Base-by-base conservation (phyloP, 2,329 filamentous ascomycete species). In the Fusarium tupiense region DNA sequence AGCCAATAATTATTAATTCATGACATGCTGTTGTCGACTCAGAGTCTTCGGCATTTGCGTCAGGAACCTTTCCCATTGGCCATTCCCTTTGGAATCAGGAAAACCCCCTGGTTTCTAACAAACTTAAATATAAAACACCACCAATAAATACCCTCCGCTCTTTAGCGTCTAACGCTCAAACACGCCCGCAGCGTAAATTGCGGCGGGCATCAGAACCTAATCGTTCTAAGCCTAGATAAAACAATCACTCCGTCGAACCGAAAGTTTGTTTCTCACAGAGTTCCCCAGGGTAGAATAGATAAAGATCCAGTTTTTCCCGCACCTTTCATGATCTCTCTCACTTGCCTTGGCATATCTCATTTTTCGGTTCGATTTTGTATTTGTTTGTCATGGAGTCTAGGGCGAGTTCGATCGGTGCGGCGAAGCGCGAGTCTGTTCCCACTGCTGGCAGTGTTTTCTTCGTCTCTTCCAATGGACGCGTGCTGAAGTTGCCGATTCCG, bases 361-460 rank as follows among this genome's bases (percentile, higher is more conserved):
- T 37, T 37, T 37, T 35, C 35, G 35, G 35, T 37, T 37, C 16
- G 35, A 37, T 37, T 37, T 37, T 35, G 35, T 37, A 37, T 37
- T 37, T 37, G 16, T 37, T 37, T 4, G n/a, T 44, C 26, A 73
- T 73, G 71, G 31, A 22, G 14, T 74, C 63, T n/a, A 16, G 20
- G 17, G 8, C 46, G 13, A 47, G 38, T 38, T 50, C 60, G 11
- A 41, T 47, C 4, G n/a, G 13, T 24, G 9, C 40, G 3, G 16
- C 43, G 1, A 62, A 40, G 12, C 65, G 72, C 31, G 72, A 70
- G 11, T 72, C 72, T 26, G n/a, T 67, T 10, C 73, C 69, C 64
- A 67, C 72, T 75, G 68, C 74, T 37, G 74, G 74, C 74, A 76
- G 74, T 67, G 74, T 76, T 40, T 76, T 76, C 63, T 76, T 76